Conservation (phyloP, 192 early-diverging fungal genomes). For the Dissophora globulifera region DNA sequence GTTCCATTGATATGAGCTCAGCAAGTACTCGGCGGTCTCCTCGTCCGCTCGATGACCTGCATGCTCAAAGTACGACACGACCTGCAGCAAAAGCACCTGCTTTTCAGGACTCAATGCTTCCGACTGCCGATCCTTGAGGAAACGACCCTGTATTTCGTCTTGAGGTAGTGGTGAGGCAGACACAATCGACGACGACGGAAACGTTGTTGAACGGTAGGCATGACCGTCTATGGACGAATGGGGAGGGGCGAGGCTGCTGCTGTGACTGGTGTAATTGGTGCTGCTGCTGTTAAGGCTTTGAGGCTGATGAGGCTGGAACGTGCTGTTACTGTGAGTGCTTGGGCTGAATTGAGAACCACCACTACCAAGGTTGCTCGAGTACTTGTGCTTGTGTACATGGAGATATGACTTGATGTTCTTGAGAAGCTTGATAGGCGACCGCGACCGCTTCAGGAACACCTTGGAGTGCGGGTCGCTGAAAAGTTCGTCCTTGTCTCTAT, state of each 20-base stretch:
- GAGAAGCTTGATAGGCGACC: constrained; percentile 46
- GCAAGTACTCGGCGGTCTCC: constrained; percentile 42
- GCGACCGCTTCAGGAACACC: constrained; percentile 31
- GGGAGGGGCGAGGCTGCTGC: constrained; percentile 18
- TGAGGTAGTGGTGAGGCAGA: constrained; percentile 3
- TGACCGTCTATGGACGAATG: constrained; percentile 19
- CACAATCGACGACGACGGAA: constrained; percentile 30
- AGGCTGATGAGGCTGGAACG: no score
- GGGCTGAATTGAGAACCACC: no score
- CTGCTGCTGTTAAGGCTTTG: constrained; percentile 1
- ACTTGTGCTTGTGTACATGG: constrained; percentile 36
- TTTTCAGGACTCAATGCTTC: constrained; percentile 29
- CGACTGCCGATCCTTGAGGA: constrained; percentile 7
- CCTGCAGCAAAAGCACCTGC: constrained; percentile 41
- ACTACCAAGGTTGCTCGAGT: neutral
- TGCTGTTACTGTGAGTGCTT: no score
- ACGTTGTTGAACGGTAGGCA: constrained; percentile 18
- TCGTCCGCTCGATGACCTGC: constrained; percentile 49
- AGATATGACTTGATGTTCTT: constrained; percentile 47
- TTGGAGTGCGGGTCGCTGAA: neutral
- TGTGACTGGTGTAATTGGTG: constrained; percentile 13
- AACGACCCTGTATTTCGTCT: neutral
- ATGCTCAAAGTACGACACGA: constrained; percentile 51
- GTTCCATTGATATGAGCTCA: constrained; percentile 45
- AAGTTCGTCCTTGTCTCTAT: neutral